A percentile compares a stretch with the other conserved stretches of the same genome.
phyloP scores from a whole-genome alignment of 306 rosid species.

The Delonix regia region DNA sequence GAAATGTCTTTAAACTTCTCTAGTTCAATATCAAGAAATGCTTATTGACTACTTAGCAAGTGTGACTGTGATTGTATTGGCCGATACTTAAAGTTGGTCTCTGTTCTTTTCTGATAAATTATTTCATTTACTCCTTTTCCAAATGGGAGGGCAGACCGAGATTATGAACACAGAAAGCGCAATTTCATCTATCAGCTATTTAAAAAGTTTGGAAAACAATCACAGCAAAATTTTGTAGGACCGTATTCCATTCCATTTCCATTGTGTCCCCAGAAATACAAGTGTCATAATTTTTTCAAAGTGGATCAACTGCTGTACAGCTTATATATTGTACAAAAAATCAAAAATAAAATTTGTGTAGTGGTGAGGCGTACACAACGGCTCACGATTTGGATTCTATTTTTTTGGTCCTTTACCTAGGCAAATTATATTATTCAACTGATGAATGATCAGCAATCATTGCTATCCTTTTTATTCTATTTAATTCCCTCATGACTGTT shows the following conservation, averaged over 20 bases:
- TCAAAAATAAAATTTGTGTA: no score
- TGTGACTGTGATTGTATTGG: not conserved
- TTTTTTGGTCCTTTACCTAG: no score
- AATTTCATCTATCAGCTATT: not conserved
- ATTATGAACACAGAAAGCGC: not conserved
- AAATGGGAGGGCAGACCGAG: not conserved
- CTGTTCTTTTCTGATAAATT: slow-evolving; percentile 7
- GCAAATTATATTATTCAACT: not conserved
- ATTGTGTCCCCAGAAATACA: not conserved
- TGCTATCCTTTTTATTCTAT: not conserved
- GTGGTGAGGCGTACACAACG: no score
- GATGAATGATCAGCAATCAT: not conserved
- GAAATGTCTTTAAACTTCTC: not conserved
- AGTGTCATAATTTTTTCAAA: not conserved
- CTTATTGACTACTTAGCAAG: not conserved
- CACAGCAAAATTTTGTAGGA: not conserved
- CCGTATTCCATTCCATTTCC: not conserved
- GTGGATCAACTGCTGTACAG: no score
- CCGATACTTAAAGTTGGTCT: not conserved
- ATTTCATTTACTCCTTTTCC: not conserved
- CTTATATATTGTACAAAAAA: no score
- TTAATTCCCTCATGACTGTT: not conserved
- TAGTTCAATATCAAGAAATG: not conserved
- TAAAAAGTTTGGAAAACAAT: not conserved
- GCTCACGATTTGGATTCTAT: no score